phyloP scores from a whole-genome alignment of 345 rosid genomes.

The Euphorbia tirucalli region DNA sequence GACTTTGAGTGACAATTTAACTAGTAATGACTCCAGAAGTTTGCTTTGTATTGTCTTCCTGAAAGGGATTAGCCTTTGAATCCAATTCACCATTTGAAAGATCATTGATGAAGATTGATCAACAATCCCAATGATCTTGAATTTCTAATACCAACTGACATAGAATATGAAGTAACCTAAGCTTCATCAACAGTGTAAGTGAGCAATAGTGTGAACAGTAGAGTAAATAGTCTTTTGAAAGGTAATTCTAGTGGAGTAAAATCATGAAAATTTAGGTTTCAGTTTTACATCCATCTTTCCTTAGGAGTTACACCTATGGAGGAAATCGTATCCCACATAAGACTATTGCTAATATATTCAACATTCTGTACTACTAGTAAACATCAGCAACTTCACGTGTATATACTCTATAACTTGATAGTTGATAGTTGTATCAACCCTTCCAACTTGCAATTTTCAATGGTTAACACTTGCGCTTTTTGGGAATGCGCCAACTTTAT shows the following conservation, averaged over 20 bases:
- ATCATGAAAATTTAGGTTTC: background rate
- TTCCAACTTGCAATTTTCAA: background rate
- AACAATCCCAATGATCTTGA: background rate
- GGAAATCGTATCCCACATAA: background rate
- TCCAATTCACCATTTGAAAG: no score
- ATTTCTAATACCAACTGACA: background rate
- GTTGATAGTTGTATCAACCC: background rate
- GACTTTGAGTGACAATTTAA: no score
- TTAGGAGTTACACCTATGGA: background rate
- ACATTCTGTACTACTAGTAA: background rate
- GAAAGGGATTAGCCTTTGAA: no score
- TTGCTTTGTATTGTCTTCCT: no score
- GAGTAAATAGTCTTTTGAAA: background rate
- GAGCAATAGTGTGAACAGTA: background rate
- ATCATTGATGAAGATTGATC: no score
- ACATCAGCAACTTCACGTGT: background rate
- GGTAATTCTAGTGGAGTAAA: background rate
- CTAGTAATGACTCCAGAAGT: no score
- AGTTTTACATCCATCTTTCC: background rate
- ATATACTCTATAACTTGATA: background rate
- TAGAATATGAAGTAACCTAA: background rate
- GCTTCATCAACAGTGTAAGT: background rate
- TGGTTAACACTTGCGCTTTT: background rate
- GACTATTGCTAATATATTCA: background rate
- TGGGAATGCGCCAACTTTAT: background rate